phyloP scores from a whole-genome alignment of 2,329 filamentous ascomycete genomes.

The Aspergillus jensenii region DNA sequence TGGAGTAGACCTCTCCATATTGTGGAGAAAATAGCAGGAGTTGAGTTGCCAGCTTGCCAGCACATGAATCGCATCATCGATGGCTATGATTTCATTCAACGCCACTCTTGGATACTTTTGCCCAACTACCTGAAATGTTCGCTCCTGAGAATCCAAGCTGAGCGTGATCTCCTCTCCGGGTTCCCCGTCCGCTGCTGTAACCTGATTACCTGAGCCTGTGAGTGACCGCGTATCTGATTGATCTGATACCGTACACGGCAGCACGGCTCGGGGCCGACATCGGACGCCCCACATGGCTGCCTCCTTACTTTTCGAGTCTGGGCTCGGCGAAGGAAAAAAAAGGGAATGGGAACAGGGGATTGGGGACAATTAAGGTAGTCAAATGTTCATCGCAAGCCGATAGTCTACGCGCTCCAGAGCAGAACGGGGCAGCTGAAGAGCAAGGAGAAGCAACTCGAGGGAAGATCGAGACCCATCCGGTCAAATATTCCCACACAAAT shows the following conservation, averaged over 20 bases:
- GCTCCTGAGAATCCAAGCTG: neutral
- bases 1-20: neutral
- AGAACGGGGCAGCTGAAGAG: neutral
- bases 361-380: neutral
- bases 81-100: neutral
- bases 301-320: neutral
- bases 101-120: neutral
- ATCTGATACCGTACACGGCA: neutral
- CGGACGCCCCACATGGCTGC: slow-evolving; percentile 1
- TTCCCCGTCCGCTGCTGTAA: too few relatives aligned
- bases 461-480: neutral
- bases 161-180: too few relatives aligned
- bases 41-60: neutral
- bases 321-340: neutral
- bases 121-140: neutral
- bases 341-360: neutral
- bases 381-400: neutral
- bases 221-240: neutral
- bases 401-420: too few relatives aligned
- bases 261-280: neutral
- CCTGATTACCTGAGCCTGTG: too few relatives aligned
- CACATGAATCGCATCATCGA: neutral
- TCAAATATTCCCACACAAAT: neutral
- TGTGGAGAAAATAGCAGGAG: neutral
- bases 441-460: neutral